Evolutionary conservation across 176 grass and related monocot species (phyloP), one percentile per base, ranked within the genome.

Genomic region (Oryza officinalis): DNA sequence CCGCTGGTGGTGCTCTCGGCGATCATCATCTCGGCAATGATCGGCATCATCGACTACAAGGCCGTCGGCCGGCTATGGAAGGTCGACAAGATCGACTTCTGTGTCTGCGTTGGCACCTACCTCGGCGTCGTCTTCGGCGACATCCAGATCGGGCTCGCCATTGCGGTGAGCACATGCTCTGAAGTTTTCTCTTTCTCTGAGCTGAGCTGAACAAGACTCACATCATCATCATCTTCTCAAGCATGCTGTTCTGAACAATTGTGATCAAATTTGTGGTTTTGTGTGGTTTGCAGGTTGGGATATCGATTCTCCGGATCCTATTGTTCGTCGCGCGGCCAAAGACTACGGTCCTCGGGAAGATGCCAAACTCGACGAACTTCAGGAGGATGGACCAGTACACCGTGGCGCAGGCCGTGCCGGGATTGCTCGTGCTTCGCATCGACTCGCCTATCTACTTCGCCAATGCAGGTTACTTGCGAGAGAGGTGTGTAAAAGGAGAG

Each of bases 371-470:
- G 6, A 69, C 74, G 77, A 35, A 80, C 14, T 97, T 87, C 57
- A 52, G 89, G 43, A 80, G 89, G 77, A 88, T 82, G 37, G 94
- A 97, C 67, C 87, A 92, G 76, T 90, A 92, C 79, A 37, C 79
- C 22, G 25, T 27, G 67, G 85, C 91, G 0, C 28, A 41, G 30
- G n/a, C 22, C 65, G 76, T 90, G 43, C 91, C 91, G 1, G 89
- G 89, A 9, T 38, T 85, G 27, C 65, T 92, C 66, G 80, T 97
- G 37, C 87, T 94, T 3, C 86, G 77, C 32, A 35, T 94, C 1
- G 90, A 92, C 65, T n/a, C 94, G 18, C 86, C 94, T 0, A 89
- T 97, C 83, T 92, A 82, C 77, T 97, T 97, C 33, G 82, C 92
- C 54, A 97, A 94, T 31, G 69, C 89, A 14, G 87, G 89, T 82